Percentiles rank a stretch among this genome's conserved stretches.
Conservation (phyloP, 164 flowering plant species). For the Stephania yunnanensis region DNA sequence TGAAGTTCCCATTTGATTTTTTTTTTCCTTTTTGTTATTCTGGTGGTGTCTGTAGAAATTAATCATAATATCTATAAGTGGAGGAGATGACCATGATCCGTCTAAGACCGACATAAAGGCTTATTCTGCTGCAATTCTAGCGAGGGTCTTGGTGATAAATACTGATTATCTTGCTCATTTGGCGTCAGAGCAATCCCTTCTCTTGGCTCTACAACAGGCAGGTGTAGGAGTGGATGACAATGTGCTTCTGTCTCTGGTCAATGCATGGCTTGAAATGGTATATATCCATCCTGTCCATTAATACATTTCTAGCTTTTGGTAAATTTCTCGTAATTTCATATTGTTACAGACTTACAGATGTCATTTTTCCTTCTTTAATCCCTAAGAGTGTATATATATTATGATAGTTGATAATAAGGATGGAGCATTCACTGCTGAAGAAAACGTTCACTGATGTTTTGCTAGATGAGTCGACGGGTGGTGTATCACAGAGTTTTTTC, state of each 20-base stretch:
- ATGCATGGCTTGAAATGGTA: constrained; percentile 96
- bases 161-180: constrained; percentile 75
- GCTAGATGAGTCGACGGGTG: no score
- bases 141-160: constrained; percentile 83
- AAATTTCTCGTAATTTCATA: background rate
- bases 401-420: no score
- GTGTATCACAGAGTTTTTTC: no score
- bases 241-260: constrained; percentile 77
- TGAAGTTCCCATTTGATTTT: background rate
- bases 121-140: constrained; percentile 76
- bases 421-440: no score
- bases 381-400: no score
- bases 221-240: constrained; percentile 63
- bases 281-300: background rate
- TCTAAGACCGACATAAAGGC: constrained; percentile 70
- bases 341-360: background rate
- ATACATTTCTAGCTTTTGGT: background rate
- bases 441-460: no score
- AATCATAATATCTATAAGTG: constrained; percentile 63
- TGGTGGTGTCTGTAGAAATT: constrained; percentile 50
- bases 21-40: background rate
- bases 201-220: constrained; percentile 51
- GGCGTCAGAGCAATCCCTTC: constrained; percentile 65
- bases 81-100: constrained; percentile 84
- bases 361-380: background rate